These are phyloP conservation scores for Mucor indicus DNA, from an alignment of 371 early-diverging fungal genomes.

Conservation along the genomic window DNA sequence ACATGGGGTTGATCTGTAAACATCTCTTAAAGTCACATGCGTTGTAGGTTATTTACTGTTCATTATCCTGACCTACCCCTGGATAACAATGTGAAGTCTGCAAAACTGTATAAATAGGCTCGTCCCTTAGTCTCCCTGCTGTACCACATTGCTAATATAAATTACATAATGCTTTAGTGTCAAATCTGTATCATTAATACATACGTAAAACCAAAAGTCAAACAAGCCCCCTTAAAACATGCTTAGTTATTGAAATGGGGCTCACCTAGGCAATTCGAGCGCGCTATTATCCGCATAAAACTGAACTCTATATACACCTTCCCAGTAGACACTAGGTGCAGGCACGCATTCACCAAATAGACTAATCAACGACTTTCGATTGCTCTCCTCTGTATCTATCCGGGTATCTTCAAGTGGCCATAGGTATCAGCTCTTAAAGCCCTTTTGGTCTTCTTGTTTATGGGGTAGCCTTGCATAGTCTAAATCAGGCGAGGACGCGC, in stretches of 20 bases:
- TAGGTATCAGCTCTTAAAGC: background rate
- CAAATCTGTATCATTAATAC: constrained; percentile 36
- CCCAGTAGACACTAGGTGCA: constrained; percentile 3
- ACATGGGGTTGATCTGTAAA: constrained; percentile 82
- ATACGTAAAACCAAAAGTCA: constrained; percentile 36
- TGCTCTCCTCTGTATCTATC: constrained; percentile 8
- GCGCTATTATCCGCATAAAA: constrained; percentile 52
- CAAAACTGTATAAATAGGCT: constrained; percentile 45
- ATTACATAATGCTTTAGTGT: background rate
- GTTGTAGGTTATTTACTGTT: no score
- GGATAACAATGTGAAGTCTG: constrained; percentile 27
- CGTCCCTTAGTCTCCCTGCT: constrained; percentile 67
- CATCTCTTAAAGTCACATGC: constrained; percentile 30
- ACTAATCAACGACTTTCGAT: constrained; percentile 26
- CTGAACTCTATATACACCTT: constrained; percentile 46
- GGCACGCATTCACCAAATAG: constrained; percentile 31
- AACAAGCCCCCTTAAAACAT: no score
- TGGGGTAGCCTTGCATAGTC: constrained; percentile 32
- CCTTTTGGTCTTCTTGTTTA: constrained; percentile 1
- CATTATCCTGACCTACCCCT: no score
- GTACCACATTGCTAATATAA: constrained; percentile 58
- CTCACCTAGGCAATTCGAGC: constrained; percentile 48
- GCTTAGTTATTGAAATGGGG: no score
- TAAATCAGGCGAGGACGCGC: constrained; percentile 33
- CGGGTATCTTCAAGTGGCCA: background rate